Evolutionary conservation across 495 filamentous ascomycete genomes (phyloP).

Genomic region (Mycothermus thermophilus): DNA sequence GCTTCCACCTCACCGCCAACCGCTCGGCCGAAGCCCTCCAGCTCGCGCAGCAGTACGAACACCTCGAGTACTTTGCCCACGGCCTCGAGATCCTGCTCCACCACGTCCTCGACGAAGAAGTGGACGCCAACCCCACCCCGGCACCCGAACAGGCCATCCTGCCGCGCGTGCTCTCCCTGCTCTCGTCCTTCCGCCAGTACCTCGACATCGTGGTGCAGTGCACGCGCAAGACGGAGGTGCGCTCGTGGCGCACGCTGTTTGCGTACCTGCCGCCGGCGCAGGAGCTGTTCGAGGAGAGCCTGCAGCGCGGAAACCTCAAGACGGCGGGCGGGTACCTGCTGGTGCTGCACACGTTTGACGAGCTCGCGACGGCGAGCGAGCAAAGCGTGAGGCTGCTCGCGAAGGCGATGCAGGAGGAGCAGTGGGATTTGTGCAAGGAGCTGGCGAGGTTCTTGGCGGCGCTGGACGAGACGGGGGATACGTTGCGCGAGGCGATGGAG

Average conservation of each 20-base stretch:
- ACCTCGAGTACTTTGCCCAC: slow-evolving; percentile 82
- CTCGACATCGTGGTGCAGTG: slow-evolving; percentile 95
- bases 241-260: slow-evolving; percentile 90
- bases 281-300: slow-evolving; percentile 80
- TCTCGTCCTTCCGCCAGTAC: slow-evolving; percentile 79
- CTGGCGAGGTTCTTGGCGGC: slow-evolving; percentile 85
- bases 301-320: slow-evolving; percentile 73
- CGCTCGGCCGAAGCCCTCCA: slow-evolving; percentile 61
- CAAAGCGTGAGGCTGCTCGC: slow-evolving; percentile 71
- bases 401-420: slow-evolving; percentile 67
- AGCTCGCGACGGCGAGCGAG: slow-evolving; percentile 61
- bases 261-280: slow-evolving; percentile 76
- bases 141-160: slow-evolving; percentile 60
- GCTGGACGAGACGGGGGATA: slow-evolving; percentile 73
- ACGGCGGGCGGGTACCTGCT: slow-evolving; percentile 93
- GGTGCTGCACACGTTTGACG: slow-evolving; percentile 89
- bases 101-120: slow-evolving; percentile 87
- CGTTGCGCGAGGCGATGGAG: slow-evolving; percentile 63
- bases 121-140: slow-evolving; percentile 50
- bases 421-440: slow-evolving; percentile 97
- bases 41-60: slow-evolving; percentile 67
- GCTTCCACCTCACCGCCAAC: slow-evolving; percentile 55
- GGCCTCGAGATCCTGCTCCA: slow-evolving; percentile 87
- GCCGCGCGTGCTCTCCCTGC: slow-evolving; percentile 73
- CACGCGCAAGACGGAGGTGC: slow-evolving; percentile 90